Base-by-base conservation (phyloP, 495 filamentous ascomycete species). In the Xylaria bambusicola region DNA sequence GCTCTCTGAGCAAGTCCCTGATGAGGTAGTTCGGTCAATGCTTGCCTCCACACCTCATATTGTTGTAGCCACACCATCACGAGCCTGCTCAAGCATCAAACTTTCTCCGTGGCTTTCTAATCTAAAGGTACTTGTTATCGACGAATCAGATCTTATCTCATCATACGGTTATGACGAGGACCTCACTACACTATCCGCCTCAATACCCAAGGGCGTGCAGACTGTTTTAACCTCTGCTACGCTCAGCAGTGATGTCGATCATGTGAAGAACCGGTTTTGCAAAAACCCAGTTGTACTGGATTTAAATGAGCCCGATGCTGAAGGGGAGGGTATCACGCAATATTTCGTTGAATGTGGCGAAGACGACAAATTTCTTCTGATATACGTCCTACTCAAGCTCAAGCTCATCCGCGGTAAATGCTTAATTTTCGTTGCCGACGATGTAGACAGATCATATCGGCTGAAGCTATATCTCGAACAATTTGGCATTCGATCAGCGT, bases 401-500 rank as follows among this genome's bases (percentile, higher is more conserved):
- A 90, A 95, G 74, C 76, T 98, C 17, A 86, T 99, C 70, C 96
- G 96, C 72, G 94, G 95, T 41, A 96, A 97, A 71, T 88, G 86
- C 52, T 89, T 99, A 60, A 87, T 98, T 53, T 99, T 98, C 66
- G 95, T 98, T 2, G 88, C 83, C 24, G 93, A 97, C 63, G 93
- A 98, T 62, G 87, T 97, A 52, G 95, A 98, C 70, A 83, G 94
- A 56, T 92, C 89, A 64, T 99, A 99, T 74, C 84, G 95, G 27
- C 77, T 98, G 29, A 98, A 97, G 75, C 82, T 99, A 9, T 98
- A 94, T 70, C 82, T 99, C 13, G 95, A 98, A 71, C 95, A 98
- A 66, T 98, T 99, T 64, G 92, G 91, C 23, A 91, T 96, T 68
- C 89, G 89, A 71, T 91, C 88, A 27, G 57, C 57, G 56, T 60